phyloP scores from a whole-genome alignment of 2,329 filamentous ascomycete species.

The Aspergillus sp. region DNA sequence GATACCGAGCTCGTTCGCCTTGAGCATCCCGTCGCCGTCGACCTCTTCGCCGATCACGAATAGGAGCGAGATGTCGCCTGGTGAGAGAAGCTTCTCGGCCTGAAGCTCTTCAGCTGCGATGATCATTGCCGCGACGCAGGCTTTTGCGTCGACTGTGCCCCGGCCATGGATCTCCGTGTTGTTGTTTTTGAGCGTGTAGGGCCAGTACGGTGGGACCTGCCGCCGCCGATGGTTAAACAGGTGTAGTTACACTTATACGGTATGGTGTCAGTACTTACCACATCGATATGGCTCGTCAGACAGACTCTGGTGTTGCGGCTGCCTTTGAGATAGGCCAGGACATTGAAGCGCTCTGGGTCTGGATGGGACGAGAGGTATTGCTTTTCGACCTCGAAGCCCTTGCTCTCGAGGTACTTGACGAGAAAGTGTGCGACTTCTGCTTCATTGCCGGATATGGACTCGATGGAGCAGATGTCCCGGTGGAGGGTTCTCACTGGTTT shows the following conservation, averaged over 20 bases:
- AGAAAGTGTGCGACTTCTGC: slow-evolving; percentile 33
- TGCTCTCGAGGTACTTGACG: slow-evolving; percentile 28
- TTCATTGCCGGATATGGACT: background rate
- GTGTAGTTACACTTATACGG: too few relatives aligned
- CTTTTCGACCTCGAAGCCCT: too few relatives aligned
- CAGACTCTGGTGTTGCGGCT: too few relatives aligned
- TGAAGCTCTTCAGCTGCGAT: slow-evolving; percentile 63
- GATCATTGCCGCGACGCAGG: slow-evolving; percentile 65
- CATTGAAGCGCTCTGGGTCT: too few relatives aligned
- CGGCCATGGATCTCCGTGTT: slow-evolving; percentile 62
- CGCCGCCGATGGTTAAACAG: too few relatives aligned
- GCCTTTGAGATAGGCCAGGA: too few relatives aligned
- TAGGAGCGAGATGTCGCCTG: slow-evolving; percentile 58
- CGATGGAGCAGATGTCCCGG: background rate
- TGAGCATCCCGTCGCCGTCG: slow-evolving; percentile 57
- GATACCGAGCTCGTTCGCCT: slow-evolving; percentile 46
- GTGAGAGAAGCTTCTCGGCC: slow-evolving; percentile 36
- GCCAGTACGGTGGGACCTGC: slow-evolving; percentile 67
- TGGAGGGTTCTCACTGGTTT: background rate
- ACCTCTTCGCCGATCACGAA: slow-evolving; percentile 62
- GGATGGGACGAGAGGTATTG: too few relatives aligned
- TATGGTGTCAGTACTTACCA: too few relatives aligned
- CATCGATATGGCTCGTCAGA: too few relatives aligned
- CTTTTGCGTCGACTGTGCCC: slow-evolving; percentile 62
- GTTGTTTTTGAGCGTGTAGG: slow-evolving; percentile 53